Evolutionary conservation across 2,329 filamentous ascomycete genomes (phyloP).

Genomic region (Neofusicoccum laricinum): DNA sequence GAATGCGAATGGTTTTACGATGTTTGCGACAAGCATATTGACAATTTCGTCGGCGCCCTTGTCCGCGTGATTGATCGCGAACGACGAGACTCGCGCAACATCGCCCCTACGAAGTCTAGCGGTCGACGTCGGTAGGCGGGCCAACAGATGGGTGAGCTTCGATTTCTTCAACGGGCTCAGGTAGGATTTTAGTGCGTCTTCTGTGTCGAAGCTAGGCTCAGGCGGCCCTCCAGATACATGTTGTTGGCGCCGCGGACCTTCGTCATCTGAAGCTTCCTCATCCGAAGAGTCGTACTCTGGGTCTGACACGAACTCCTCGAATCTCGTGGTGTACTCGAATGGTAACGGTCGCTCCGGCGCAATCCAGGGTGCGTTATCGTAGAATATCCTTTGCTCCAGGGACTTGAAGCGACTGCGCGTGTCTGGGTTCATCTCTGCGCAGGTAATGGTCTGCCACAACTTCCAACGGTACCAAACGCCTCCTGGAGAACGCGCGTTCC

Average conservation of each 20-base stretch:
- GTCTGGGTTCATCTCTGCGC: constrained; percentile 34
- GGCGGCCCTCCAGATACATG: constrained; percentile 42
- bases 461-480: constrained; percentile 93
- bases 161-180: constrained; percentile 81
- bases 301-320: constrained; percentile 80
- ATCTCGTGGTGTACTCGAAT: constrained; percentile 73
- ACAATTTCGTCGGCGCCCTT: constrained; percentile 87
- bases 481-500: constrained; percentile 74
- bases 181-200: constrained; percentile 57
- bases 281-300: constrained; percentile 84
- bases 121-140: constrained; percentile 73
- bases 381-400: constrained; percentile 50
- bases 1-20: constrained; percentile 72
- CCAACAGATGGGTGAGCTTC: constrained; percentile 79
- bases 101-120: constrained; percentile 77
- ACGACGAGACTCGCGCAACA: constrained; percentile 79
- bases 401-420: constrained; percentile 33
- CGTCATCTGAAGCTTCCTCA: constrained; percentile 69
- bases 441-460: constrained; percentile 81
- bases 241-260: constrained; percentile 42
- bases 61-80: constrained; percentile 84
- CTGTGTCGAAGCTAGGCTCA: constrained; percentile 22
- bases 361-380: constrained; percentile 74
- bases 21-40: constrained; percentile 80
- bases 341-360: constrained; percentile 68